phyloP scores from a whole-genome alignment of 768 basidiomycete species.

The Pleurotus sapidus region DNA sequence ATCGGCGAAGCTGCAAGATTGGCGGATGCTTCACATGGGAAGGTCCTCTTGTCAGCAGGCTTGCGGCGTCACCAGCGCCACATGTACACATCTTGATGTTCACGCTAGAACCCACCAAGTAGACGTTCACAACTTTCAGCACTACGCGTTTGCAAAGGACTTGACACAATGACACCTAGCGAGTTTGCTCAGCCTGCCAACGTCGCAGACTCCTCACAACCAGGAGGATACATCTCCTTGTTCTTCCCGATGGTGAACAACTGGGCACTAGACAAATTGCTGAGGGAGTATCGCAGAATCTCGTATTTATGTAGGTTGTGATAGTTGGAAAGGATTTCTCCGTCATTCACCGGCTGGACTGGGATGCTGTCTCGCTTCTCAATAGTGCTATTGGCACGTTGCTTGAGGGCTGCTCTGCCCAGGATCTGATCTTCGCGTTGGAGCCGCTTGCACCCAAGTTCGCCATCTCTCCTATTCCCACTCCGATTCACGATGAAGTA shows the following conservation, averaged over 20 bases:
- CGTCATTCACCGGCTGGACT: not conserved
- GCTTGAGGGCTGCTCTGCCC: constrained; percentile 23
- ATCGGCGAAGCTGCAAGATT: no score
- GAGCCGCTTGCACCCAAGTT: constrained; percentile 13
- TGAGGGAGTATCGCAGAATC: not conserved
- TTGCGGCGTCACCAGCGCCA: no score
- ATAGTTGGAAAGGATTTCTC: not conserved
- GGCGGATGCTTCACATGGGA: no score
- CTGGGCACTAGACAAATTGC: not conserved
- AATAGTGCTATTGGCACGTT: constrained; percentile 24
- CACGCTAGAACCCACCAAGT: not conserved
- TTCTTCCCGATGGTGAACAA: not conserved
- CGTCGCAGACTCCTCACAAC: not conserved
- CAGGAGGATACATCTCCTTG: not conserved
- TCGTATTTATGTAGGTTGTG: not conserved
- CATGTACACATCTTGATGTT: not conserved
- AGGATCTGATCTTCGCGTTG: constrained; percentile 22
- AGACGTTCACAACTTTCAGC: no score
- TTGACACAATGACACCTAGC: not conserved
- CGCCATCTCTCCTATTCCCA: constrained; percentile 10
- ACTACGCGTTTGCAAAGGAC: not conserved
- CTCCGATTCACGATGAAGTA: no score
- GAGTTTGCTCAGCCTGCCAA: not conserved
- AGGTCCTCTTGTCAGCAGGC: no score
- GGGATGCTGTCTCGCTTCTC: constrained; percentile 16